phyloP scores from a whole-genome alignment of 2,329 filamentous ascomycete genomes.

The Tolypocladium cylindrosporum region DNA sequence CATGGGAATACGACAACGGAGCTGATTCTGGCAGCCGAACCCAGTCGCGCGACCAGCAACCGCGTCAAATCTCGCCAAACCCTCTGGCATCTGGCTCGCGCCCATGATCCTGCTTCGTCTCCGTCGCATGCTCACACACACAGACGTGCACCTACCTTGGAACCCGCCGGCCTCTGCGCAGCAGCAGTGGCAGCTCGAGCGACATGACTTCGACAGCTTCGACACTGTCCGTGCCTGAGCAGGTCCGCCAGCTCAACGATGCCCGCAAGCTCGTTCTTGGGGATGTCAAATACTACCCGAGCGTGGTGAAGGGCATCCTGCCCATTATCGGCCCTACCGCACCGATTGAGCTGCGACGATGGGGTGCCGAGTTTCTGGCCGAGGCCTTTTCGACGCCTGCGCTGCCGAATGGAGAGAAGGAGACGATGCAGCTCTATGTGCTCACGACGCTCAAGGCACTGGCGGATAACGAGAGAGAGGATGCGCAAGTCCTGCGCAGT shows the following conservation, averaged over 20 bases:
- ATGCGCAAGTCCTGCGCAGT: conserved; percentile 72
- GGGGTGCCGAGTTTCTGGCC: conserved; percentile 91
- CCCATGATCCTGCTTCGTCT: conserved; percentile 4
- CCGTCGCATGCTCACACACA: neutral
- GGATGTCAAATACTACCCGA: conserved; percentile 80
- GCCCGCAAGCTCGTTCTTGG: conserved; percentile 82
- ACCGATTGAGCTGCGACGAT: conserved; percentile 76
- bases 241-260: conserved; percentile 79
- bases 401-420: conserved; percentile 68
- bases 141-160: neutral
- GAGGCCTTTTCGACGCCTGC: conserved; percentile 94
- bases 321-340: conserved; percentile 73
- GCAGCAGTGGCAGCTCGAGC: conserved; percentile 5
- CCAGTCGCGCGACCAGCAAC: conserved; percentile 18
- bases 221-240: conserved; percentile 54
- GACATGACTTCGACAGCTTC: conserved; percentile 37
- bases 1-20: conserved; percentile 14
- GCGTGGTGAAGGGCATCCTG: conserved; percentile 86
- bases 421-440: conserved; percentile 65
- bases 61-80: conserved; percentile 5
- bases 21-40: conserved; percentile 14
- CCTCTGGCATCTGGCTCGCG: conserved; percentile 3
- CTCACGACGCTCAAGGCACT: conserved; percentile 66
- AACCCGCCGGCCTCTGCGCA: neutral
- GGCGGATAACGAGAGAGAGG: conserved; percentile 62